These are phyloP conservation scores for Westerdykella ornata DNA, from an alignment of 2,329 filamentous ascomycete genomes.

Conservation along the genomic window DNA sequence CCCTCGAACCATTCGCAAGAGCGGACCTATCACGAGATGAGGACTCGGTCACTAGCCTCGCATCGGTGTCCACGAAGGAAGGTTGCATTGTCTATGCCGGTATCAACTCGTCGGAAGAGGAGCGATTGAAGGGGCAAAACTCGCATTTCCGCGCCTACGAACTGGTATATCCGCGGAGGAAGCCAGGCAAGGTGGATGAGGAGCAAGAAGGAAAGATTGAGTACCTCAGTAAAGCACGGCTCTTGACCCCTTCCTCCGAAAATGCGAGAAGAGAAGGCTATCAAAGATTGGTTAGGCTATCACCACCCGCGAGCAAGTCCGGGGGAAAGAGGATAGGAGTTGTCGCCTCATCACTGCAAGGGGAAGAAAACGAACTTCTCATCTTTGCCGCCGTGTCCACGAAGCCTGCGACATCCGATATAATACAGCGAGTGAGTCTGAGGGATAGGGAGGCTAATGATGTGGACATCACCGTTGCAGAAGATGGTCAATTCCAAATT, in stretches of 20 bases:
- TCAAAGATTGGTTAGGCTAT: constrained; percentile 53
- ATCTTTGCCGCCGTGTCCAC: constrained; percentile 63
- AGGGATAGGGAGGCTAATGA: constrained; percentile 57
- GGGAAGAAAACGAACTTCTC: constrained; percentile 65
- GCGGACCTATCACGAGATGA: constrained; percentile 75
- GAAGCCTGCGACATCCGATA: constrained; percentile 43
- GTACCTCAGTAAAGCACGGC: constrained; percentile 45
- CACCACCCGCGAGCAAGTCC: constrained; percentile 43
- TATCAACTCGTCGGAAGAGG: constrained; percentile 71
- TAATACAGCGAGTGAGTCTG: constrained; percentile 50
- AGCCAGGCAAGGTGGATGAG: constrained; percentile 30
- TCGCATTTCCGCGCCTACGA: constrained; percentile 74
- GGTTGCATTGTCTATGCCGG: constrained; percentile 58
- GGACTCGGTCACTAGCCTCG: constrained; percentile 81
- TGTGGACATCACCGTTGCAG: constrained; percentile 60
- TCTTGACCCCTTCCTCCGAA: constrained; percentile 43
- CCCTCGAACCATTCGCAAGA: constrained; percentile 57
- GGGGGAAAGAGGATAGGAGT: constrained; percentile 62
- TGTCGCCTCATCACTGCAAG: constrained; percentile 70
- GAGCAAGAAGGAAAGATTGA: constrained; percentile 35
- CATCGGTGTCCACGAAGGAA: constrained; percentile 57
- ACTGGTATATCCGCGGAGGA: constrained; percentile 50
- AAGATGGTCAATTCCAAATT: constrained; percentile 59
- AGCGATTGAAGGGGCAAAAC: constrained; percentile 70
- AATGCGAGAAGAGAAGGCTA: constrained; percentile 51